These are phyloP conservation scores for Rhododendron ovatum DNA, from an alignment of 148 eudicot genomes.

Conservation along the genomic window DNA sequence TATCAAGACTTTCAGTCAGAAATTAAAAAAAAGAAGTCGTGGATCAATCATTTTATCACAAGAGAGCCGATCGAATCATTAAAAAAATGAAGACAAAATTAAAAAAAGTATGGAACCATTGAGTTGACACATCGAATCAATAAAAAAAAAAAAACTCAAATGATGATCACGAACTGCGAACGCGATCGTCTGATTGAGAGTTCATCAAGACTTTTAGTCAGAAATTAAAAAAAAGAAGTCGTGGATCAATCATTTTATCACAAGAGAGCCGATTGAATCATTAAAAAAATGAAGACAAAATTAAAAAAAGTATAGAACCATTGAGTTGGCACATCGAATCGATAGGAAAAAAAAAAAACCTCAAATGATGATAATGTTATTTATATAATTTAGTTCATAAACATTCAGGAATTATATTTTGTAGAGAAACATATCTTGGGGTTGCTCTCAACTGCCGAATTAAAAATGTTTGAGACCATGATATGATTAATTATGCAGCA, in stretches of 20 bases:
- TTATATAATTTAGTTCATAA: background rate
- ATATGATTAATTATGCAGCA: background rate
- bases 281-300: too few relatives aligned
- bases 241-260: background rate
- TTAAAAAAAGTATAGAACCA: too few relatives aligned
- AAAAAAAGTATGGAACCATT: too few relatives aligned
- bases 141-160: background rate
- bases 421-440: background rate
- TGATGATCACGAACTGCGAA: background rate
- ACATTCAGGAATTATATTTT: background rate
- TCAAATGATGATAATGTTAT: background rate
- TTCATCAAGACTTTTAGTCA: background rate
- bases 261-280: background rate
- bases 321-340: too few relatives aligned
- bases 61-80: background rate
- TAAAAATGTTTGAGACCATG: background rate
- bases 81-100: too few relatives aligned
- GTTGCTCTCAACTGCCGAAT: background rate
- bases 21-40: background rate
- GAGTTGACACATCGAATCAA: too few relatives aligned
- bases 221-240: background rate
- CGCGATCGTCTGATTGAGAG: background rate
- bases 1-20: background rate
- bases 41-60: background rate
- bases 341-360: background rate